These are phyloP conservation scores for Botrytis elliptica DNA, from an alignment of 2,329 filamentous ascomycete species.

Conservation along the genomic window DNA sequence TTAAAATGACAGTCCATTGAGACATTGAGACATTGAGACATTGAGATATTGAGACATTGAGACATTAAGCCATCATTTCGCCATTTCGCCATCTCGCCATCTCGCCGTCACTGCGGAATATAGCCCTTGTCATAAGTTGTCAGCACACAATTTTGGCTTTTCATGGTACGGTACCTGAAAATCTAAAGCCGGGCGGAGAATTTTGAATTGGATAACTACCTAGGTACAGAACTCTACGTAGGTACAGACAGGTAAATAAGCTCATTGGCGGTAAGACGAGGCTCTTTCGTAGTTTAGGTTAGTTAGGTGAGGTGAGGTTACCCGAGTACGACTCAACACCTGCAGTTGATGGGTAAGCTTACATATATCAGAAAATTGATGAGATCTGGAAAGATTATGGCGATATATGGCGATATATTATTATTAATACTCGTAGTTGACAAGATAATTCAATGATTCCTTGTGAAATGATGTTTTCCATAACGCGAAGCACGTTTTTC, in stretches of 20 bases:
- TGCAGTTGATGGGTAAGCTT: background rate
- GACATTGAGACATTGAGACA: background rate
- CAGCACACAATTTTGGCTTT: background rate
- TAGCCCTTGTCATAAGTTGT: background rate
- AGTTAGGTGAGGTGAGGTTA: background rate
- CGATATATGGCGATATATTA: background rate
- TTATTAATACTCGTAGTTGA: no score
- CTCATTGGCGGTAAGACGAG: background rate
- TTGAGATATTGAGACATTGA: background rate
- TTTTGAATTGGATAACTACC: background rate
- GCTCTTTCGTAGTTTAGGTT: background rate
- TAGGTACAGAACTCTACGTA: no score
- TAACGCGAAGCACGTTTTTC: background rate
- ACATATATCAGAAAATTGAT: background rate
- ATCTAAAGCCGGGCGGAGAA: background rate
- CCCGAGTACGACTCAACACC: background rate
- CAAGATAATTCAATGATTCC: background rate
- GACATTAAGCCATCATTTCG: background rate
- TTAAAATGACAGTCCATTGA: background rate
- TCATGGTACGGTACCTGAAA: slow-evolving; percentile 9
- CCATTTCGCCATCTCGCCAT: background rate
- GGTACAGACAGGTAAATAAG: background rate
- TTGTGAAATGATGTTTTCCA: slow-evolving; percentile 1
- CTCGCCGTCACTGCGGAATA: background rate
- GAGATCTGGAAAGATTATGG: background rate